These are phyloP conservation scores for Multifurca ochricompacta DNA, from an alignment of 768 basidiomycete genomes.

Conservation along the genomic window DNA sequence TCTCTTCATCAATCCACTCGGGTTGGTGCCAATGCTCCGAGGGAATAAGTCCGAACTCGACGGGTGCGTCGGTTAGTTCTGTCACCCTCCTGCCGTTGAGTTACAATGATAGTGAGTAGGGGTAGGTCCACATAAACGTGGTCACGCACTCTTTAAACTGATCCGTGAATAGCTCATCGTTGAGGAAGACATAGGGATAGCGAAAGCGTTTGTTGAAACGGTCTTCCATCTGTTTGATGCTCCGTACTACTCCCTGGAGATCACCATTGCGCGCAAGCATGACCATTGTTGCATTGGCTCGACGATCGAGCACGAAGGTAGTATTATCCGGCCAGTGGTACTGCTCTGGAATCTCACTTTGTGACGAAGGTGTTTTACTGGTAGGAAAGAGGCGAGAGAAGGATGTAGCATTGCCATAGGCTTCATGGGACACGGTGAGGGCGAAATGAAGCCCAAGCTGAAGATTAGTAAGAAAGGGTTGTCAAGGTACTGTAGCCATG, in stretches of 20 bases:
- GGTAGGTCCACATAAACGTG: slow-evolving; percentile 26
- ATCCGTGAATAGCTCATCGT: slow-evolving; percentile 69
- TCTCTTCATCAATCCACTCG: slow-evolving; percentile 53
- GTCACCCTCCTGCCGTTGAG: slow-evolving; percentile 41
- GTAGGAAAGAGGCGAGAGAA: slow-evolving; percentile 30
- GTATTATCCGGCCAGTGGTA: slow-evolving; percentile 26
- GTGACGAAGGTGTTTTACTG: slow-evolving; percentile 27
- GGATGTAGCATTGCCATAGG: slow-evolving; percentile 41
- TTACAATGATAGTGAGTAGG: slow-evolving; percentile 19
- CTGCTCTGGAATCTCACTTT: slow-evolving; percentile 37
- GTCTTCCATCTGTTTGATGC: slow-evolving; percentile 52
- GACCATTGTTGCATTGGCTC: slow-evolving; percentile 52
- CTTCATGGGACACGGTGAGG: slow-evolving; percentile 42
- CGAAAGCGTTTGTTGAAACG: slow-evolving; percentile 52
- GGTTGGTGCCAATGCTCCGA: slow-evolving; percentile 77
- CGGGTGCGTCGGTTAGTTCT: slow-evolving; percentile 51
- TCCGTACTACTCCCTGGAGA: slow-evolving; percentile 36
- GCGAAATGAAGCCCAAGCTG: slow-evolving; percentile 53
- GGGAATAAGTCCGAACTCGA: slow-evolving; percentile 75
- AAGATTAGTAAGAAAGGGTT: not conserved
- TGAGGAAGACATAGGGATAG: slow-evolving; percentile 82
- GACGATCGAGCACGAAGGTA: slow-evolving; percentile 24
- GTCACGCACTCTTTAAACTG: slow-evolving; percentile 54
- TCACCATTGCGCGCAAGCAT: slow-evolving; percentile 42
- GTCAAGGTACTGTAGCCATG: not conserved